Base-by-base conservation (phyloP, 1,139 yeast species). In the Yamadazyma membranifaciens region DNA sequence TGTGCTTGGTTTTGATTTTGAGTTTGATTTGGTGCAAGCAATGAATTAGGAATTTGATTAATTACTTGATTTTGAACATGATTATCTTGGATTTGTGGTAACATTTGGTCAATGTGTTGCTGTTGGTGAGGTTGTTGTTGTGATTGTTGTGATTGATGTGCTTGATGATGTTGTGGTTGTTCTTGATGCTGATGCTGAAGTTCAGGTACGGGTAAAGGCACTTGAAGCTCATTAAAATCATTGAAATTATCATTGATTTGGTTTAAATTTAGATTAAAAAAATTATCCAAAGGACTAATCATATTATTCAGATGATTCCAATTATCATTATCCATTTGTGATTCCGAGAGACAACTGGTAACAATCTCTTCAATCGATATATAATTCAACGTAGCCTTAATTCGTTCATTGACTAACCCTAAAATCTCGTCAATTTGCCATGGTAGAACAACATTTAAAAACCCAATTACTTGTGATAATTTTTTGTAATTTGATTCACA, bases 301-400 rank as follows among this genome's bases (percentile, higher is more conserved):
- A 12, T 15, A 20, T 20, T 20, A 26, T 34, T 22, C 9, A 3
- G 10, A 9, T 20, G 27, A 22, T 16, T 16, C 35, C 35, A 33
- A 16, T 26, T 24, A 9, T 34, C 36, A 26, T n/a, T 22, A 26
- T 39, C 45, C 13, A 34, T 16, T 13, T 38, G 37, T 0, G 57
- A 47, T 42, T 77, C 82, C 55, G 75, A 75, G 9, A 79, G 65
- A 49, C 86, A 80, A 56, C 84, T 76, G 17, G 80, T 80, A 3
- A 81, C 79, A 35, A 81, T 73, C 48, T 81, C 87, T 44, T 76
- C 82, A 38, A 79, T 78, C n/a, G 85, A 79, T 10, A 75, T 67
- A 53, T 80, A 81, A 44, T 66, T 69, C n/a, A 69, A 54, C 1
- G 78, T 75, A 22, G 78, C 72, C 49, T 73, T 75, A 33, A 78